Base-by-base conservation (phyloP, 176 grass and related monocot species). In the Carex pumila region DNA sequence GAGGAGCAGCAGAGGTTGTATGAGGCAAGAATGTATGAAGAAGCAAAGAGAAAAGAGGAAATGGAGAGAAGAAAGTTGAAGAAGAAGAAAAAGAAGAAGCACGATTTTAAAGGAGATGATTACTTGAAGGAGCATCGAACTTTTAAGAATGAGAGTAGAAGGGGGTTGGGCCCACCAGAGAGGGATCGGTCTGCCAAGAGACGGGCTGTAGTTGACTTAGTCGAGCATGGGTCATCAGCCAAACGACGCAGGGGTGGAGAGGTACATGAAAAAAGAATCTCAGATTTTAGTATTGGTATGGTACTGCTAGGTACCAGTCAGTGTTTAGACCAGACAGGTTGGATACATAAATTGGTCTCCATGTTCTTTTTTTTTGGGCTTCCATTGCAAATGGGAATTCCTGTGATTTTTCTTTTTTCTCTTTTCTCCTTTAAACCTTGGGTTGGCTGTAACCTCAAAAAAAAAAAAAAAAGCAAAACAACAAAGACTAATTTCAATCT, bases 81-180 rank as follows among this genome's bases (percentile, higher is more conserved):
- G 84, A 98, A 83, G 43, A 98, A 97, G 94, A 97, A 98, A 88
- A 98, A 92, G 86, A 93, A 85, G 65, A 98, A 93, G 76, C 96
- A 92, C 61, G 91, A 95, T 89, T 98, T 98, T 39, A 83, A 62
- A 31, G 87, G 85, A 85, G 96, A 98, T 86, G 96, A 93, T 39
- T 91, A 92, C 53, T 63, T 95, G 66, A 89, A 93, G 43, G 96
- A 98, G 62, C 88, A 87, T 71, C 77, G 88, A 64, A 88, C 96
- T 10, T 94, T 95, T 79, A 95, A 49, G 88, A 98, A 98, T 83
- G 96, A 95, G 65, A 95, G 92, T 86, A 98, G 11, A 80, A 88
- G 85, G 62, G 80, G 80, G 4, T 49, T 59, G 41, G 41, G 19
- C 12, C 29, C 60, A 61, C 77, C 85, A 85, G 96, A 98, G 81